Evolutionary conservation across 352 stramenopile species (phyloP).

Genomic region (Phytopythium cucurbitacearum): DNA sequence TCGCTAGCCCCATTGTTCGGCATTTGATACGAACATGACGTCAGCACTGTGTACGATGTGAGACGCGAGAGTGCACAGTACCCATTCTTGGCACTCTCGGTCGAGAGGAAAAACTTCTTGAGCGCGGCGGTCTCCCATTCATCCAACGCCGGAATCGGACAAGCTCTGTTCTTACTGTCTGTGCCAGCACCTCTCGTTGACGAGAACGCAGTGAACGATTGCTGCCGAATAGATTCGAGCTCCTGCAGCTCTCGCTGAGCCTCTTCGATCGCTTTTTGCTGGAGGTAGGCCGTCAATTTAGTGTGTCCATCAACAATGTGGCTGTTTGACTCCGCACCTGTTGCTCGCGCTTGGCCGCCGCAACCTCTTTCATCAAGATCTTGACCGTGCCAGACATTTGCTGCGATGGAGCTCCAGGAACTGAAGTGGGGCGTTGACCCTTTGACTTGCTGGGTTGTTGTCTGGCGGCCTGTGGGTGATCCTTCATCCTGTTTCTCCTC

Average conservation of each 20-base stretch:
- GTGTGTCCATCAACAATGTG: too few species aligned
- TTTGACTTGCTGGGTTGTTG: too few species aligned
- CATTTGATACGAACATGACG: too few species aligned
- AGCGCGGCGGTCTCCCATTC: slow-evolving; percentile 49
- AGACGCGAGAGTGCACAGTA: slow-evolving; percentile 1
- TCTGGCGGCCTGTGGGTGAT: too few species aligned
- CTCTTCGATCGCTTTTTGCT: slow-evolving; percentile 23
- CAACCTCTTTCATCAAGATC: slow-evolving; percentile 66
- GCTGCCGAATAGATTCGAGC: slow-evolving; percentile 27
- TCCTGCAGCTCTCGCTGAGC: slow-evolving; percentile 38
- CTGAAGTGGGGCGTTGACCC: neutral
- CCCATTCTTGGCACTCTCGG: slow-evolving; percentile 40
- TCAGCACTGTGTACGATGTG: neutral
- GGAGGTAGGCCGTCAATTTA: neutral
- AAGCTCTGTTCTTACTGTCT: slow-evolving; percentile 7
- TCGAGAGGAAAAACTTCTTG: slow-evolving; percentile 40
- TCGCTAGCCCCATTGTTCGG: neutral
- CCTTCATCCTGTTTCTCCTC: too few species aligned
- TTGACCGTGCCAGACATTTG: slow-evolving; percentile 62
- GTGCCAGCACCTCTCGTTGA: slow-evolving; percentile 6
- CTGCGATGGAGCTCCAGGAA: slow-evolving; percentile 33
- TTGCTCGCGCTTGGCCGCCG: slow-evolving; percentile 37
- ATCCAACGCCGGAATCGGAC: slow-evolving; percentile 23
- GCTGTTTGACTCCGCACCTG: slow-evolving; percentile 14
- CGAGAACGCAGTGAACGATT: slow-evolving; percentile 2